Percentiles rank a stretch among this genome's conserved stretches.
Conservation (phyloP, 192 early-diverging fungal species). For the Coemansia pectinata region DNA sequence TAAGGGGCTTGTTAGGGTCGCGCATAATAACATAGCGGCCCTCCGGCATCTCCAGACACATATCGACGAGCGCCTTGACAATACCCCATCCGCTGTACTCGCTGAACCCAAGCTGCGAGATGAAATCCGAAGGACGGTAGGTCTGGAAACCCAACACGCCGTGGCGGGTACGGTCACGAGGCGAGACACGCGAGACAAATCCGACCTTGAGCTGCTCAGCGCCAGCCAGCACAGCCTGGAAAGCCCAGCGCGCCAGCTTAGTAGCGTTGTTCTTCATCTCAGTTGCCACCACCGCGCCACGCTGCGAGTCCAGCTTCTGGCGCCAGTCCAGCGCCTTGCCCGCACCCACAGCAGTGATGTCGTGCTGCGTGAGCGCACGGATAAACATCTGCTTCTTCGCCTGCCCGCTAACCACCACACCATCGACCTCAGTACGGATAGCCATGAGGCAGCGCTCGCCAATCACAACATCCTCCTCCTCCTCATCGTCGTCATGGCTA, state of each 20-base stretch:
- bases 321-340: constrained; percentile 94
- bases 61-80: constrained; percentile 88
- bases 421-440: constrained; percentile 89
- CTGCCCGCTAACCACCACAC: constrained; percentile 62
- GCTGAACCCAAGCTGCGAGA: constrained; percentile 82
- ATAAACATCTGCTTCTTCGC: constrained; percentile 61
- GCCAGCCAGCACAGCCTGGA: constrained; percentile 87
- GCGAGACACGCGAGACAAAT: constrained; percentile 73
- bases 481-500: constrained; percentile 1
- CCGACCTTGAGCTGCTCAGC: constrained; percentile 90
- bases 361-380: constrained; percentile 92
- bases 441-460: constrained; percentile 64
- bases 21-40: constrained; percentile 95
- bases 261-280: constrained; percentile 98
- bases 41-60: constrained; percentile 82
- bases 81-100: constrained; percentile 94
- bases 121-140: constrained; percentile 90
- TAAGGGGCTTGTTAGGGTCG: constrained; percentile 93
- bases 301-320: constrained; percentile 88
- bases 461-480: constrained; percentile 56
- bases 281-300: constrained; percentile 94
- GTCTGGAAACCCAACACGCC: constrained; percentile 78
- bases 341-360: constrained; percentile 77
- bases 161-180: constrained; percentile 81
- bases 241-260: constrained; percentile 95